Evolutionary conservation across 1,284 basidiomycete species (phyloP), one percentile per base, ranked within the genome.

Genomic region (Fomitopsis betulina): DNA sequence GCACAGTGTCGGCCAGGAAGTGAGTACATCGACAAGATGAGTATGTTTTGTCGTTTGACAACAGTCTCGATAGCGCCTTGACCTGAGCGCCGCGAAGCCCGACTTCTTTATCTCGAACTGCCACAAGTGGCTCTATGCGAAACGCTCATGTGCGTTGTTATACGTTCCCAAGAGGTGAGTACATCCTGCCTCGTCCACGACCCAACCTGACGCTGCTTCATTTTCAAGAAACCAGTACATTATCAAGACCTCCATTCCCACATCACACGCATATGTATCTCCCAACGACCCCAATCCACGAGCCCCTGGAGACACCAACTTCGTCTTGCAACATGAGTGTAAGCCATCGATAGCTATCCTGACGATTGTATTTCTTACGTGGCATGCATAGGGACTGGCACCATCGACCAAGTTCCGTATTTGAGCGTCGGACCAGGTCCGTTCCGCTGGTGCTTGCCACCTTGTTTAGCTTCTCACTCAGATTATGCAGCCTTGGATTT

Each of bases 231-330:
- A 95, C 66, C 93, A 94, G 66, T 79, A 87, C 62, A 69, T 94
- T 15, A 85, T 94, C 60, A 85, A 81, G 60, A 81, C 89, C 0
- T 79, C 90, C 0, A 79, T 95, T 53, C 93, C 94, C 1, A 94
- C 91, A 0, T 83, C 87, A 1, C 73, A 76, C 45, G 70, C 71
- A 3, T 94, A 94, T 67, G 70, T 77, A 42, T 78, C 76, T 1
- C 70, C 73, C 2, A 58, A 62, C 19, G 49, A 51, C n/a, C 15
- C 49, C 7, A 75, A 73, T 45, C 70, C 54, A 3, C 56, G 53
- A 4, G 47, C 55, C 23, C 37, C 25, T 1, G 60, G 59, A 6
- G 59, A 63, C 58, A 73, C 75, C 70, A 68, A 79, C 54, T 90
- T 91, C 63, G 75, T 80, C 2, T 72, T 66, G 30, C 84, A 87